These are phyloP conservation scores for Heracleum sosnowskyi DNA, from an alignment of 129 eudicot genomes.

Conservation along the genomic window DNA sequence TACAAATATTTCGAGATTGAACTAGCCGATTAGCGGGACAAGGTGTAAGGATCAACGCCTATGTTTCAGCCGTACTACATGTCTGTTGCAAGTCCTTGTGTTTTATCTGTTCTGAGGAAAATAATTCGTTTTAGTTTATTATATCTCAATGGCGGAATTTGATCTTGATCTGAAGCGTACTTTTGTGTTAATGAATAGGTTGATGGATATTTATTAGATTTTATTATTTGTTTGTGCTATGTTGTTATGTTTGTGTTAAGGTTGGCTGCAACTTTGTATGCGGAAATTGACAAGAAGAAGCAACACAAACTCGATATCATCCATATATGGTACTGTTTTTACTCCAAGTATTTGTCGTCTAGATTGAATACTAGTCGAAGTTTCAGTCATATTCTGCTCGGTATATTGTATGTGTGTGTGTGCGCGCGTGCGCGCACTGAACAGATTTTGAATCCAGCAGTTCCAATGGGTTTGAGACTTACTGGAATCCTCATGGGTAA, in stretches of 20 bases:
- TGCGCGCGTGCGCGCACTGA: too few relatives aligned
- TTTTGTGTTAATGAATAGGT: neutral
- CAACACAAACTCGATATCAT: slow-evolving; percentile 76
- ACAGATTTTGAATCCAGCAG: slow-evolving; percentile 79
- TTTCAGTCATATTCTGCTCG: slow-evolving; percentile 4
- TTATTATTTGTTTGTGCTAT: neutral
- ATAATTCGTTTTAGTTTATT: neutral
- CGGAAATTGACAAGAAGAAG: slow-evolving; percentile 62
- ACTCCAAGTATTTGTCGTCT: neutral
- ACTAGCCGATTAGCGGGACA: too few relatives aligned
- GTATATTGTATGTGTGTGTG: neutral
- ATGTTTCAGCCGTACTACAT: too few relatives aligned
- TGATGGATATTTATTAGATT: neutral
- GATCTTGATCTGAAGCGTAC: neutral
- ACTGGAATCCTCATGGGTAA: slow-evolving; percentile 98
- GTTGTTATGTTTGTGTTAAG: slow-evolving; percentile 21
- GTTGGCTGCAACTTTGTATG: slow-evolving; percentile 94
- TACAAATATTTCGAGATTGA: too few relatives aligned
- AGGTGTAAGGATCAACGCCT: too few relatives aligned
- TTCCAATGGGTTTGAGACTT: slow-evolving; percentile 92
- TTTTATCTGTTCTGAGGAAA: too few relatives aligned
- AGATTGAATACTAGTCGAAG: neutral
- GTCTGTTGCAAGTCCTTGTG: too few relatives aligned
- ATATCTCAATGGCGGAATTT: neutral
- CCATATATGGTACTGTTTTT: slow-evolving; percentile 55